A percentile compares a stretch with the other conserved stretches of the same genome.
Evolutionary conservation across 306 rosid species (phyloP).

Genomic region (Mucuna pruriens): DNA sequence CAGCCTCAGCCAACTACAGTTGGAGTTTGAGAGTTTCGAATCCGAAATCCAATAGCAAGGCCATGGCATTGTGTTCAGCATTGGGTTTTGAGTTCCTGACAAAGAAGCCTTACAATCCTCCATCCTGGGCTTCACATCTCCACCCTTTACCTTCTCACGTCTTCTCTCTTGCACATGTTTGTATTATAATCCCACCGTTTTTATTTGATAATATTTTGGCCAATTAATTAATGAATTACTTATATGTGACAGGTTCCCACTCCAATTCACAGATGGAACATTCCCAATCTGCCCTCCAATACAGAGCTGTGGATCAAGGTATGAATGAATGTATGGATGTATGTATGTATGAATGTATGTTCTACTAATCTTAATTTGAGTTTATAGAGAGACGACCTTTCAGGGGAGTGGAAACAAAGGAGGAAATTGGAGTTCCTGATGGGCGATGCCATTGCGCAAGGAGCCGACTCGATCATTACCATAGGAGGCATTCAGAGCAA

Average conservation of each 20-base stretch:
- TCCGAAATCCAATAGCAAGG: too few relatives aligned
- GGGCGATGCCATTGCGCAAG: constrained; percentile 83
- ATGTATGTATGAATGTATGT: too few relatives aligned
- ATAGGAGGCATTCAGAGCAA: constrained; percentile 97
- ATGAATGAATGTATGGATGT: too few relatives aligned
- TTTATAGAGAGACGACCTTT: constrained; percentile 81
- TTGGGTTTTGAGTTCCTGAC: constrained; percentile 49
- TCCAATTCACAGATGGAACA: constrained; percentile 97
- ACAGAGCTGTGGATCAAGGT: constrained; percentile 90
- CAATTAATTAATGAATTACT: too few relatives aligned
- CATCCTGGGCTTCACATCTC: constrained; percentile 88
- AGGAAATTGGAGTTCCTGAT: constrained; percentile 89
- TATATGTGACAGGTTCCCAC: too few relatives aligned
- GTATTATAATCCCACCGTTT: too few relatives aligned
- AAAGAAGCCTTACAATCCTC: constrained; percentile 65
- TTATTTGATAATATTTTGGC: too few relatives aligned
- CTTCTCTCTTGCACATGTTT: constrained; percentile 79
- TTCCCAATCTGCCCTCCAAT: constrained; percentile 76
- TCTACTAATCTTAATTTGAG: too few relatives aligned
- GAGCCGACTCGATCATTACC: constrained; percentile 82
- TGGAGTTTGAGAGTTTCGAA: too few relatives aligned
- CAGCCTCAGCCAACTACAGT: too few relatives aligned
- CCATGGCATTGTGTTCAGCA: constrained; percentile 4
- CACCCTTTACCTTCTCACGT: constrained; percentile 70
- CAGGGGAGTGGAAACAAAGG: constrained; percentile 95